These are phyloP conservation scores for Citrus reticulata DNA, from an alignment of 345 rosid species.

Conservation along the genomic window DNA sequence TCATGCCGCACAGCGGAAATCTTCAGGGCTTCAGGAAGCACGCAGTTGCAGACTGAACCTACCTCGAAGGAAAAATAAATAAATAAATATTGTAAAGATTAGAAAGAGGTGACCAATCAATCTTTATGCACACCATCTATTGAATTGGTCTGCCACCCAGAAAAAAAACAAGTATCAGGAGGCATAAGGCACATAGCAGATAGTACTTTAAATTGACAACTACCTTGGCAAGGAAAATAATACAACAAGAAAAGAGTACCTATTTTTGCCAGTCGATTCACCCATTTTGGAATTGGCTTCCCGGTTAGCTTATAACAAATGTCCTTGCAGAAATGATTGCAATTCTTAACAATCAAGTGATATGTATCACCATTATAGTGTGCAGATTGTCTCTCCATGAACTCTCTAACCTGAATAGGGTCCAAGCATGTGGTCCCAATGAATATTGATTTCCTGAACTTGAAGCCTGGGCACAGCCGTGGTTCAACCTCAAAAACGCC, in stretches of 20 bases:
- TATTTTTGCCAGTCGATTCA: constrained; percentile 83
- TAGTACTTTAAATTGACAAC: background rate
- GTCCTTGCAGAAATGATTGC: constrained; percentile 92
- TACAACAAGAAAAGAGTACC: constrained; percentile 35
- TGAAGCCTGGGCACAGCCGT: constrained; percentile 88
- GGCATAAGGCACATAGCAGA: background rate
- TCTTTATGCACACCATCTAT: constrained; percentile 10
- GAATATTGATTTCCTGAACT: constrained; percentile 82
- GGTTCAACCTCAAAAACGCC: constrained; percentile 98
- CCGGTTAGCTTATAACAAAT: constrained; percentile 71
- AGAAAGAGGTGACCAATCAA: constrained; percentile 11
- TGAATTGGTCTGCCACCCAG: background rate
- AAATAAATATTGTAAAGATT: constrained; percentile 12
- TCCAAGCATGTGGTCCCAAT: constrained; percentile 87
- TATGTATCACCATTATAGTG: constrained; percentile 80
- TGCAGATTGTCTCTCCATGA: constrained; percentile 75
- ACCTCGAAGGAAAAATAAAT: background rate
- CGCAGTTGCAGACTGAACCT: constrained; percentile 93
- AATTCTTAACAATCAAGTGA: constrained; percentile 87
- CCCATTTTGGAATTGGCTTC: constrained; percentile 83
- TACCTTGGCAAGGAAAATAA: background rate
- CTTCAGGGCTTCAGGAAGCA: constrained; percentile 84
- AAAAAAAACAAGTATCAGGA: background rate
- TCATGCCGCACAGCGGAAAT: constrained; percentile 55
- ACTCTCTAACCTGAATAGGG: constrained; percentile 75